phyloP scores from a whole-genome alignment of 176 grass and related monocot species.

The Saccharum officinarum region DNA sequence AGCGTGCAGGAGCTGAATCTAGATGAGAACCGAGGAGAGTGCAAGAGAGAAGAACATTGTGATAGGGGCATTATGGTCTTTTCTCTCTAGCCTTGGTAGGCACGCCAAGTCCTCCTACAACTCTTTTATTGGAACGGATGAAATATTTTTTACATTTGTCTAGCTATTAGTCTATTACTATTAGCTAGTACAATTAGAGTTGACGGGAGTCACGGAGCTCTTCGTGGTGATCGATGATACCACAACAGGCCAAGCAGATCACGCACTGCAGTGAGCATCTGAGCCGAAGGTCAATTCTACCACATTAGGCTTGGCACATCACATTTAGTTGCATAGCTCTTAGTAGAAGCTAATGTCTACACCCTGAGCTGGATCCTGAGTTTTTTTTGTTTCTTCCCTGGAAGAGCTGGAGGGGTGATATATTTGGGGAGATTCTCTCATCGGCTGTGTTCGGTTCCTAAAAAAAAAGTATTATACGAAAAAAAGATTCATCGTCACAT shows the following conservation, averaged over 20 bases:
- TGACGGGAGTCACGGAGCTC: background rate
- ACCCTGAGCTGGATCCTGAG: background rate
- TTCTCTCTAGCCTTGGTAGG: no score
- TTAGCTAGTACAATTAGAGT: background rate
- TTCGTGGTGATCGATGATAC: conserved; percentile 20
- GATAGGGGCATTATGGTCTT: no score
- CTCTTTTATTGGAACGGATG: no score
- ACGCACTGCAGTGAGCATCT: background rate
- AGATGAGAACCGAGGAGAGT: no score
- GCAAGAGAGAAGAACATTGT: no score
- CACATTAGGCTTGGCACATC: background rate
- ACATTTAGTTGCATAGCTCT: conserved; percentile 8
- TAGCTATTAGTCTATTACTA: background rate
- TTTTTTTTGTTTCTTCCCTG: background rate
- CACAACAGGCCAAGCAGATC: conserved; percentile 29
- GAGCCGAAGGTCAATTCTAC: background rate
- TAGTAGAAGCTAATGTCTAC: background rate
- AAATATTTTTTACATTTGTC: background rate
- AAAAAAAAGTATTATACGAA: no score
- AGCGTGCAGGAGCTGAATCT: no score
- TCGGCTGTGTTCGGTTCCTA: no score
- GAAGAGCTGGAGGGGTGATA: background rate
- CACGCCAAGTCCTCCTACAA: no score
- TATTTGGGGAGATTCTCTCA: no score
- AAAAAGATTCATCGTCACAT: no score